phyloP scores from a whole-genome alignment of 345 rosid species.

The Eucalyptus sp. region DNA sequence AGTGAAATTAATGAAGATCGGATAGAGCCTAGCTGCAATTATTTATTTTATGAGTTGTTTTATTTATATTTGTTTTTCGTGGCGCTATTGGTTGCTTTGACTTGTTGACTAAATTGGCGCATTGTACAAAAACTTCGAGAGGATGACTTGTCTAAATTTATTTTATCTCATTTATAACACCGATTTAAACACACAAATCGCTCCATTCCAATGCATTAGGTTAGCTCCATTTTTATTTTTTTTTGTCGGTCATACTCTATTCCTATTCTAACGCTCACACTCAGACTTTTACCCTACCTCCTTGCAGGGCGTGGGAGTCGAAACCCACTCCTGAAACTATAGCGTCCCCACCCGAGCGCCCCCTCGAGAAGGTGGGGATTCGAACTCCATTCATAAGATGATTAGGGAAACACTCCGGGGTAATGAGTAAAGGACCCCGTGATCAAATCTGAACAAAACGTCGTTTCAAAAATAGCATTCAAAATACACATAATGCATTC shows the following conservation, averaged over 20 bases:
- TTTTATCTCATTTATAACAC: no score
- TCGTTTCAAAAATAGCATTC: background rate
- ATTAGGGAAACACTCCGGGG: rapidly evolving
- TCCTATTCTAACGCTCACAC: no score
- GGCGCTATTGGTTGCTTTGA: background rate
- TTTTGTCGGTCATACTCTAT: no score
- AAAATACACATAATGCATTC: background rate
- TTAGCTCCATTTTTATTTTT: background rate
- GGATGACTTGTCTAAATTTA: no score
- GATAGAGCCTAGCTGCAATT: background rate
- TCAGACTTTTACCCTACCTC: no score
- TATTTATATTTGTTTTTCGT: no score
- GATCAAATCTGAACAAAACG: background rate
- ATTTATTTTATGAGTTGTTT: background rate
- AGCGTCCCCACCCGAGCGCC: no score
- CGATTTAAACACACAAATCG: background rate
- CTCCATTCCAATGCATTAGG: background rate
- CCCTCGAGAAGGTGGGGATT: no score
- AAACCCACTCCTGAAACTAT: no score
- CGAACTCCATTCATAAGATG: background rate
- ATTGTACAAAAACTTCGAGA: no score
- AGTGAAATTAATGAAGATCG: background rate
- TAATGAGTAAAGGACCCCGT: background rate
- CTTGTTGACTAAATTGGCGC: background rate
- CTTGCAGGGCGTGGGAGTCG: no score